Percentiles rank a stretch among this genome's conserved stretches.
Conservation (phyloP, 176 grass and related monocot genomes). For the Tillandsia fasciculata region DNA sequence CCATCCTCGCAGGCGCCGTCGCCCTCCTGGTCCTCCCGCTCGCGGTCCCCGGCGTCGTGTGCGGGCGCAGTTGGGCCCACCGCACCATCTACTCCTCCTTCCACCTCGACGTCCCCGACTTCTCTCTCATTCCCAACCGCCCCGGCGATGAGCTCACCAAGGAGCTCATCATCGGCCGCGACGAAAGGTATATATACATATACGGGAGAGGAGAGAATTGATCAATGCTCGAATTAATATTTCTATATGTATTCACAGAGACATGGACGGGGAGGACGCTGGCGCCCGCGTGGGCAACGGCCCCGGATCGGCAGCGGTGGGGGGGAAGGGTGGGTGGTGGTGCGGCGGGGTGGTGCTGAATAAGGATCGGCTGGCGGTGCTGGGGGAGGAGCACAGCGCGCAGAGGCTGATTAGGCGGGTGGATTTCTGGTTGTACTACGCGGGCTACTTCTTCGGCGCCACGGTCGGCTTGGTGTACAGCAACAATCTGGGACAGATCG, state of each 20-base stretch:
- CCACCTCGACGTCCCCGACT: slow-evolving; percentile 16
- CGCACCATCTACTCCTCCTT: slow-evolving; percentile 31
- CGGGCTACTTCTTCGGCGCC: slow-evolving; percentile 73
- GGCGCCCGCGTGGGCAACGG: too few relatives aligned
- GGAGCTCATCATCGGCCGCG: slow-evolving; percentile 17
- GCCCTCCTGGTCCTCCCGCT: slow-evolving; percentile 58
- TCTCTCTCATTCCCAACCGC: slow-evolving; percentile 3
- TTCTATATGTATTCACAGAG: too few relatives aligned
- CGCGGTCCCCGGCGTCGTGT: slow-evolving; percentile 30
- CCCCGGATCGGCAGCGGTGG: too few relatives aligned
- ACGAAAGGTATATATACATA: neutral
- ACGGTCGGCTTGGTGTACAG: slow-evolving; percentile 82
- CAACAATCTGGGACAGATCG: slow-evolving; percentile 92
- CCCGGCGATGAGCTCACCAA: slow-evolving; percentile 9
- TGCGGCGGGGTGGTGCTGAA: slow-evolving; percentile 17
- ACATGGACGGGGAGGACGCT: too few relatives aligned
- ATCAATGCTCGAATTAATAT: too few relatives aligned
- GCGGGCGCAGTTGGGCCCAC: slow-evolving; percentile 25
- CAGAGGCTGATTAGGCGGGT: slow-evolving; percentile 49
- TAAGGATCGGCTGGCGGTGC: slow-evolving; percentile 28
- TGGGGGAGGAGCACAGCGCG: slow-evolving; percentile 65
- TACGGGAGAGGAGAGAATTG: too few relatives aligned
- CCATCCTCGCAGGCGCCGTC: slow-evolving; percentile 55
- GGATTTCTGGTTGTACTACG: slow-evolving; percentile 93
- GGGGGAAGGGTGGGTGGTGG: neutral